These are phyloP conservation scores for Syncephalis plumigaleata DNA, from an alignment of 371 early-diverging fungal genomes.

Conservation along the genomic window DNA sequence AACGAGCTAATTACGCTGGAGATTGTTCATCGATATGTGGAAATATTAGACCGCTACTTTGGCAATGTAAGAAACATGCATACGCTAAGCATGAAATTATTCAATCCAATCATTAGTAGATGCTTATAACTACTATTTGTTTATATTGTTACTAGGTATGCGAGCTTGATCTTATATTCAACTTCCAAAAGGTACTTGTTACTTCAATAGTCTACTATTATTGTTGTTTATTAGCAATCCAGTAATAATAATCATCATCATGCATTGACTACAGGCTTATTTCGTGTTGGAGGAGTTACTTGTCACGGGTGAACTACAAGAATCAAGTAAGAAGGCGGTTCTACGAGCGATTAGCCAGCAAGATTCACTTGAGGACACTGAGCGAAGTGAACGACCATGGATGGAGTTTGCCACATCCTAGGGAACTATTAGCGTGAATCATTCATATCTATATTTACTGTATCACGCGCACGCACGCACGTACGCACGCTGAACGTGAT, in stretches of 20 bases:
- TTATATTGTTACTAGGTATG: slow-evolving; percentile 35
- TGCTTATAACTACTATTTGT: neutral
- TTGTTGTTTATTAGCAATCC: neutral
- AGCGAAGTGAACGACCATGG: slow-evolving; percentile 9
- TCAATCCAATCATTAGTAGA: neutral
- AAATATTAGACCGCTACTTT: slow-evolving; percentile 92
- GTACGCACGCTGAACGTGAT: too few species aligned
- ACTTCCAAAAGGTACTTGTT: slow-evolving; percentile 54
- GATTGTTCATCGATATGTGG: slow-evolving; percentile 94
- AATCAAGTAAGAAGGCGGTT: slow-evolving; percentile 64
- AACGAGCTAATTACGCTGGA: slow-evolving; percentile 90
- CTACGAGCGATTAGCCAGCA: slow-evolving; percentile 52
- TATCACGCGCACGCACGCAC: too few species aligned
- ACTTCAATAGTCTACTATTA: too few species aligned
- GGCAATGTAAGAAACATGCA: slow-evolving; percentile 60
- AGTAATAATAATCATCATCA: neutral
- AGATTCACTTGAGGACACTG: slow-evolving; percentile 55
- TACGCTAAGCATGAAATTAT: neutral
- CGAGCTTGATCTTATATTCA: slow-evolving; percentile 77
- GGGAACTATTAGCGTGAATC: too few species aligned
- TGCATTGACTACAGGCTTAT: slow-evolving; percentile 34
- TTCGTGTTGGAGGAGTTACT: slow-evolving; percentile 72
- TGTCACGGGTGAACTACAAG: slow-evolving; percentile 70
- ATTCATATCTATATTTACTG: too few species aligned
- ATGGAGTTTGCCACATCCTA: too few species aligned